A percentile compares a stretch with the other conserved stretches of the same genome.
Evolutionary conservation across 1,284 basidiomycete genomes (phyloP).

Genomic region (Sutorius eximius): DNA sequence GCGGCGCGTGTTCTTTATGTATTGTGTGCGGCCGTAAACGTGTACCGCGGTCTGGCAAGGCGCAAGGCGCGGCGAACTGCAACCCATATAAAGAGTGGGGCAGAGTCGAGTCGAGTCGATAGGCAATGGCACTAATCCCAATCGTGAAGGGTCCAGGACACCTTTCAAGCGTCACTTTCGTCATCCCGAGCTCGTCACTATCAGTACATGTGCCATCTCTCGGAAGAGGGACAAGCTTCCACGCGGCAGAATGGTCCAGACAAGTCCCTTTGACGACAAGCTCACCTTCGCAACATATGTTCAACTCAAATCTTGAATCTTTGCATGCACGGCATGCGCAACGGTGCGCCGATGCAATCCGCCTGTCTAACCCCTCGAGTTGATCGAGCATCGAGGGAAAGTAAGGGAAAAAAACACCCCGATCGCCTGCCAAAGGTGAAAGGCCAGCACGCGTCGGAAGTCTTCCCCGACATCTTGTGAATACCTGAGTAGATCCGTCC

Average conservation of each 20-base stretch:
- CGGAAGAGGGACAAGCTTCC: background rate
- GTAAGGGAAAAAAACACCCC: background rate
- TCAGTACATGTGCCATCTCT: background rate
- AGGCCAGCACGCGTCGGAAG: background rate
- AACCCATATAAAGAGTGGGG: background rate
- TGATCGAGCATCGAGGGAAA: background rate
- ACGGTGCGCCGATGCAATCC: background rate
- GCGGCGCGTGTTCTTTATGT: background rate
- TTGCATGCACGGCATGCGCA: background rate
- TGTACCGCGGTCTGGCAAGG: background rate
- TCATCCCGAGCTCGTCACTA: background rate
- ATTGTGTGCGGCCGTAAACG: background rate
- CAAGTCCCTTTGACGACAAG: background rate
- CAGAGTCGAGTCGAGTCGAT: background rate
- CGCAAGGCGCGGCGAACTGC: conserved; percentile 6
- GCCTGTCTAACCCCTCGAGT: background rate
- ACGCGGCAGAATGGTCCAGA: background rate
- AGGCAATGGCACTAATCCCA: background rate
- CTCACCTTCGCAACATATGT: background rate
- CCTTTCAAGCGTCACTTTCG: background rate
- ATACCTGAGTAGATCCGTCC: conserved; percentile 15
- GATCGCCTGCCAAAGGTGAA: background rate
- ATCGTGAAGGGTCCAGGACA: background rate
- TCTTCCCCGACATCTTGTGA: background rate
- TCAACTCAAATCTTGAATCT: background rate